Evolutionary conservation across 495 filamentous ascomycete species (phyloP), one percentile per base, ranked within the genome.

Genomic region (Penicillium salamii): DNA sequence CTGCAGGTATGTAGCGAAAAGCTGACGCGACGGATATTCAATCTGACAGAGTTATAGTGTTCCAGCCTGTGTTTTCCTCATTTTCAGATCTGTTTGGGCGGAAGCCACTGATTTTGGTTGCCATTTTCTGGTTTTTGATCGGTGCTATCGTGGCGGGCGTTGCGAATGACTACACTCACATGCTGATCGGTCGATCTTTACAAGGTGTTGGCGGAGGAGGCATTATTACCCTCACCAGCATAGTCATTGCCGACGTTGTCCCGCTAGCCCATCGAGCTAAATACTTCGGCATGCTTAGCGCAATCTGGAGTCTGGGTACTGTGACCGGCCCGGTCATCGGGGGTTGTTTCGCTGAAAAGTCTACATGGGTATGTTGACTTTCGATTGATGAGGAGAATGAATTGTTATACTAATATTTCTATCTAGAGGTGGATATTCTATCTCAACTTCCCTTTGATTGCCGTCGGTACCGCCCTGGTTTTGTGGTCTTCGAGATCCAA

Each of bases 161-260:
- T 61, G 51, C 73, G 1, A 70, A 75, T 18, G 72, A 80, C 57
- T 86, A 86, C 56, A 78, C 74, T 4, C 52, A 78, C 12, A 72
- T 90, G 49, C 75, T 88, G 8, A 69, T 82, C 32, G 84, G 84
- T 7, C 75, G 86, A 5, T 72, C 75, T 1, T 68, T 89, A 19
- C 84, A 88, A 49, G 86, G 86, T 24, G 59, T 86, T 28, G 86
- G 86, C n/a, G 85, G 81, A 13, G 85, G 85, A 7, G 85, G 86
- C 0, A 69, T 90, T 34, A 71, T 86, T 23, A 71, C 74, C 14
- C 59, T 88, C 46, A 78, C 75, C 0, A 81, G 83, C 55, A 80
- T 88, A 15, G 59, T 88, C 8, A 72, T 90, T 32, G 84, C 83
- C 0, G 86, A 89, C 59, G 64, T 89, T n/a, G 78, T 77, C 12